Base-by-base conservation (phyloP, 2,329 filamentous ascomycete genomes). In the Botrytis medusae region DNA sequence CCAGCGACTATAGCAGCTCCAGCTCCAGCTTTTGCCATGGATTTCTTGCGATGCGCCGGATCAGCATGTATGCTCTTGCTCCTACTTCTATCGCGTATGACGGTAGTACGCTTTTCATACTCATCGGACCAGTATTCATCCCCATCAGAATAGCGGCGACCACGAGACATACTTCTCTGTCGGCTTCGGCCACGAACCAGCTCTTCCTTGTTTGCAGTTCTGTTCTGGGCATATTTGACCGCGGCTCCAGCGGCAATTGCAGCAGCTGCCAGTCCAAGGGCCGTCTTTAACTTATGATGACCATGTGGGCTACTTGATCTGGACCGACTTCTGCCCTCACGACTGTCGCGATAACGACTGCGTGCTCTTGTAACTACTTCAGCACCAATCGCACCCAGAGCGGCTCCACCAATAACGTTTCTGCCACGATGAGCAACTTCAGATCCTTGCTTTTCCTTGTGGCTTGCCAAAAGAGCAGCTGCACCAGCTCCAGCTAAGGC, bases 161-260 rank as follows among this genome's bases (percentile, higher is more conserved):
- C 63, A 54, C 44, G 69, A 61, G 80, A 79, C n/a, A 78, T 84
- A 84, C 71, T 85, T 57, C 87, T 84, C 60, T 82, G 85, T 46
- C 86, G 85, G 77, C 86, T 86, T 37, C 80, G 78, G 16, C 89
- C 89, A 68, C 89, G 87, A 40, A 78, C 82, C 22, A 84, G 80
- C 77, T 91, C 89, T 75, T 90, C 89, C 78, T 87, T 88, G 62
- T 90, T 87, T 62, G 87, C 81, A 78, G 88, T 90, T 81, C 85
- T 87, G 77, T 86, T 85, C 75, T 90, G 86, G 79, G 88, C 87
- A 78, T 90, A 90, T 79, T 91, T 90, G 75, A 88, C 86, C 8
- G 89, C 89, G n/a, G 89, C 89, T 5, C 89, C 89, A 32, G 90
- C 87, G 12, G 89, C 89, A 37, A 91, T 84, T 25, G 89, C 89